These are phyloP conservation scores for Afroboletus lepidellus DNA, from an alignment of 1,284 basidiomycete species.

Conservation along the genomic window DNA sequence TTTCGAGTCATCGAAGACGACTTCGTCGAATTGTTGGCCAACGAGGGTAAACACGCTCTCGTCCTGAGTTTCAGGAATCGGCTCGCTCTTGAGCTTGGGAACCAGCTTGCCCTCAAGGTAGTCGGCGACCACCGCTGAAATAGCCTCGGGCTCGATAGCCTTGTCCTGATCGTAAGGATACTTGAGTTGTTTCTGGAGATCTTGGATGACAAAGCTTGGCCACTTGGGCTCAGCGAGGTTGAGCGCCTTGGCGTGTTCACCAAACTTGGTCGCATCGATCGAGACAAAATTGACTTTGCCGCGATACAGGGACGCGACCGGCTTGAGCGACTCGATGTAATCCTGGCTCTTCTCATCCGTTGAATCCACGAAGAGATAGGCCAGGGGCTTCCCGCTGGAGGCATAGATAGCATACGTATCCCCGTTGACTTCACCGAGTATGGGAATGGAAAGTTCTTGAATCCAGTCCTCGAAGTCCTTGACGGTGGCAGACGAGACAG, in stretches of 20 bases:
- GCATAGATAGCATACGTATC: constrained; percentile 94
- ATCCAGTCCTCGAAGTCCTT: constrained; percentile 78
- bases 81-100: constrained; percentile 89
- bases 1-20: constrained; percentile 85
- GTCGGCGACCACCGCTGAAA: constrained; percentile 61
- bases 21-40: constrained; percentile 85
- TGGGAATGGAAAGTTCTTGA: constrained; percentile 80
- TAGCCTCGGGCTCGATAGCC: constrained; percentile 54
- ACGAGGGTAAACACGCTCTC: constrained; percentile 86
- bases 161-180: constrained; percentile 80
- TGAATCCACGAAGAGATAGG: constrained; percentile 93
- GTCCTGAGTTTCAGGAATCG: constrained; percentile 82
- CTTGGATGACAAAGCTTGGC: constrained; percentile 94
- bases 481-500: constrained; percentile 54
- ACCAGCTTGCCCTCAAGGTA: constrained; percentile 75
- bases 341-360: constrained; percentile 64
- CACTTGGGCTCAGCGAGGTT: constrained; percentile 85
- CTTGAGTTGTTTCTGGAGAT: constrained; percentile 83
- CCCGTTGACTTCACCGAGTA: constrained; percentile 90
- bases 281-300: constrained; percentile 95
- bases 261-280: constrained; percentile 96
- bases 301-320: constrained; percentile 80
- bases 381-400: constrained; percentile 81
- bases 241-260: constrained; percentile 93
- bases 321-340: constrained; percentile 68